Base-by-base conservation (phyloP, 495 filamentous ascomycete species). In the Neurospora terricola region DNA sequence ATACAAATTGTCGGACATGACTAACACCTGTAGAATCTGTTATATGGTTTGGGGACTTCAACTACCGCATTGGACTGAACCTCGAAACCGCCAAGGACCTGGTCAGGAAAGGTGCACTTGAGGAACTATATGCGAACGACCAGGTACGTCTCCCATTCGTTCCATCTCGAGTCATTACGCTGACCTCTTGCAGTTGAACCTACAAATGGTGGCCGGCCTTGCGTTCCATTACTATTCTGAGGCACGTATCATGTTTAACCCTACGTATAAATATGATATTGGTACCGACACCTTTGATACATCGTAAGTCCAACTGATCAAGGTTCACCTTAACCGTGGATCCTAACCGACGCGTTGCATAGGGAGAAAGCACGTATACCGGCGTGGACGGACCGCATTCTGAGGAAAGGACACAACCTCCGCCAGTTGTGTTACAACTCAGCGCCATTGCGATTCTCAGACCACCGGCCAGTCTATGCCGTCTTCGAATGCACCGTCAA, bases 31-130 rank as follows among this genome's bases (percentile, higher is more conserved):
- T 45, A 86, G 85, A 98, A 79, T 90, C 89, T 34, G 90, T 98
- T n/a, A 92, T 99, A 73, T 99, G 96, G 96, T 86, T 97, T 62
- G 96, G 96, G 9, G 96, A 99, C 81, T 99, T 99, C 84, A 99
- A 99, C 77, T 99, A 99, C 82, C 90, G 96, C 37, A 97, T 99
- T 76, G 96, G 94, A 4, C 84, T 98, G 71, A 87, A 86, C 27
- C 89, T 94, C 75, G 94, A 97, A 48, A 90, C 85, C 74, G 93
- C 94, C 27, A 90, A 91, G 74, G 88, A 90, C 70, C 85, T 96
- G 34, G 87, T 97, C 68, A 84, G 88, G 69, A 84, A 87, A 54
- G 84, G 86, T 16, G 90, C 98, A 76, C 85, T 94, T 11, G 90
- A 92, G 71, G 91, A 85, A 37, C 84, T 99, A 7, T 97, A 97